Evolutionary conservation across 257 asterid species (phyloP), one percentile per base, ranked within the genome.

Genomic region (Jacaranda copaia): DNA sequence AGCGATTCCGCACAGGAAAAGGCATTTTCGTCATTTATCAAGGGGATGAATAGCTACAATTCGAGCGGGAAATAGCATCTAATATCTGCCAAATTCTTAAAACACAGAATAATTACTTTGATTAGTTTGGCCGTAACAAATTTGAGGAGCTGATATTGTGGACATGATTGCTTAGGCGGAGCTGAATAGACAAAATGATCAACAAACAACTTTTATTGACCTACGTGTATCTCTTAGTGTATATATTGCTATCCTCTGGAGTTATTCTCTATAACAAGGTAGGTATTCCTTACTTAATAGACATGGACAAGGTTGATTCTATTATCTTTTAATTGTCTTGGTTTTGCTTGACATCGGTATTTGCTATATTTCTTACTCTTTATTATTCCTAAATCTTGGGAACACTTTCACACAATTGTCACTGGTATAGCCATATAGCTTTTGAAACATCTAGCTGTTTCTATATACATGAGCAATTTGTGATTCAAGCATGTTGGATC

Each of bases 211-310:
- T 90, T 84, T 77, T 91, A 45, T 82, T 92, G 88, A 94, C 99
- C 61, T 92, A 95, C 85, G 79, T 91, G 63, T 95, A 89, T 86
- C 94, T 95, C 74, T 77, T 91, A 51, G 88, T 88, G 65, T 95
- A 95, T 68, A 88, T 95, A 79, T 35, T 89, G 79, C 90, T 95
- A 73, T 95, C 98, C 16, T 93, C 99, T 0, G 99, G 96, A 76
- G 98, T 95, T 80, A 95, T 95, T 78, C 88, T 95, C 70, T 93
- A 93, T 85, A 95, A 95, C 91, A 95, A 95, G 98, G 99, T 93
- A 84, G 51, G 84, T 32, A 42, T 68, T 69, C 46, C 40, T 43
- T 63, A 38, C 18, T 9, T 46, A 49, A 48, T 32, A 32, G 62
- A 43, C 61, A 49, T 68, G 59, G 39, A 61, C 67, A 32, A 25